These are phyloP conservation scores for Mucor saturninus DNA, from an alignment of 371 early-diverging fungal genomes.

Conservation along the genomic window DNA sequence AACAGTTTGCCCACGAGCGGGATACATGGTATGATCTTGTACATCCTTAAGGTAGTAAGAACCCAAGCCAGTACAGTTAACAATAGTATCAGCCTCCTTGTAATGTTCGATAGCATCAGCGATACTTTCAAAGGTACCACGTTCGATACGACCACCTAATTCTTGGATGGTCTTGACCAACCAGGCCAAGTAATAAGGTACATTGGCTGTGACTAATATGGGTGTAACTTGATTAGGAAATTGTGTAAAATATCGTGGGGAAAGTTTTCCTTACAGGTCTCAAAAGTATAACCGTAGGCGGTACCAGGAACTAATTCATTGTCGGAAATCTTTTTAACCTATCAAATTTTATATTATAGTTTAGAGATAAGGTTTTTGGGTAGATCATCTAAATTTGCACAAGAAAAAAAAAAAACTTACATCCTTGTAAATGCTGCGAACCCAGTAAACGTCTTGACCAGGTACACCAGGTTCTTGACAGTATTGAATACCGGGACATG, in stretches of 20 bases:
- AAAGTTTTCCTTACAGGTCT: slow-evolving; percentile 31
- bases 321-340: slow-evolving; percentile 34
- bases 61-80: slow-evolving; percentile 80
- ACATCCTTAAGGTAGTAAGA: slow-evolving; percentile 70
- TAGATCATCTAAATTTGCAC: too few relatives aligned
- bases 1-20: slow-evolving; percentile 79
- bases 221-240: background rate
- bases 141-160: slow-evolving; percentile 62
- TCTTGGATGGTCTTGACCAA: slow-evolving; percentile 54
- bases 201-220: slow-evolving; percentile 35
- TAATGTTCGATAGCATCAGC: slow-evolving; percentile 52
- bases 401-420: slow-evolving; percentile 14
- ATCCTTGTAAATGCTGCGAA: slow-evolving; percentile 37
- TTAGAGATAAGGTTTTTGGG: background rate
- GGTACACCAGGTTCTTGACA: slow-evolving; percentile 21
- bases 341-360: background rate
- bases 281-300: slow-evolving; percentile 36
- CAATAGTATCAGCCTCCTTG: slow-evolving; percentile 54
- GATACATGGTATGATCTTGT: slow-evolving; percentile 65
- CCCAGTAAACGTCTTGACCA: slow-evolving; percentile 38
- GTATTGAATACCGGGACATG: slow-evolving; percentile 35
- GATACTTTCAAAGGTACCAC: slow-evolving; percentile 54
- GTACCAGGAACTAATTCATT: slow-evolving; percentile 25
- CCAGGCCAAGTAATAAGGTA: slow-evolving; percentile 69
- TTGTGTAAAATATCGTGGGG: background rate